A percentile compares a stretch with the other conserved stretches of the same genome.
Conservation (phyloP, 2,329 filamentous ascomycete genomes). For the Xylaria sp. region DNA sequence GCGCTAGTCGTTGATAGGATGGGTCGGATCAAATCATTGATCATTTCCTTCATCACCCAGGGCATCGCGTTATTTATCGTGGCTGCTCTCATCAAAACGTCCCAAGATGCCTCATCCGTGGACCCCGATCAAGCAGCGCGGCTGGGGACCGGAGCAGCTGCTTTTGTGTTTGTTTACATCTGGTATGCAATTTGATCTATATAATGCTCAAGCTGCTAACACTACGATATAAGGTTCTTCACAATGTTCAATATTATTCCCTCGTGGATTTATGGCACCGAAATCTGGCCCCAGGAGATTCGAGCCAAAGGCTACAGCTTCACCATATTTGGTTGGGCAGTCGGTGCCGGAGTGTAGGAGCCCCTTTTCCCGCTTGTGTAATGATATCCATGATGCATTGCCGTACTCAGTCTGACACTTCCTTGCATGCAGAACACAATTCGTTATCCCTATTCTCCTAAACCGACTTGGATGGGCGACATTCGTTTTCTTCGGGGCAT, state of each 20-base stretch:
- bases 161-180: constrained; percentile 46
- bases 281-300: constrained; percentile 67
- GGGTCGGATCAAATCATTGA: constrained; percentile 52
- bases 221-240: constrained; percentile 36
- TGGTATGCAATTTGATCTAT: constrained; percentile 39
- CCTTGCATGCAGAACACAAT: constrained; percentile 51
- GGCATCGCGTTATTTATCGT: constrained; percentile 48
- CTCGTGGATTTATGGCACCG: constrained; percentile 56
- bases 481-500: constrained; percentile 63
- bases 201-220: constrained; percentile 1
- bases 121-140: constrained; percentile 21
- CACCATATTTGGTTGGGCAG: constrained; percentile 68
- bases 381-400: background rate
- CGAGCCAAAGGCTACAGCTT: constrained; percentile 70
- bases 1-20: constrained; percentile 63
- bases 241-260: constrained; percentile 52
- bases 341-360: constrained; percentile 61
- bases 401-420: constrained; percentile 12
- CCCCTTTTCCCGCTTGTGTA: background rate
- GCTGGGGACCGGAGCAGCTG: constrained; percentile 41
- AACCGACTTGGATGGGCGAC: constrained; percentile 58
- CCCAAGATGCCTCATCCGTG: constrained; percentile 37
- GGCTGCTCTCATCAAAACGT: constrained; percentile 49
- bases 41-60: constrained; percentile 48
- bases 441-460: constrained; percentile 66